Evolutionary conservation across 2,329 filamentous ascomycete species (phyloP).

Genomic region (Elsinoe batatas): DNA sequence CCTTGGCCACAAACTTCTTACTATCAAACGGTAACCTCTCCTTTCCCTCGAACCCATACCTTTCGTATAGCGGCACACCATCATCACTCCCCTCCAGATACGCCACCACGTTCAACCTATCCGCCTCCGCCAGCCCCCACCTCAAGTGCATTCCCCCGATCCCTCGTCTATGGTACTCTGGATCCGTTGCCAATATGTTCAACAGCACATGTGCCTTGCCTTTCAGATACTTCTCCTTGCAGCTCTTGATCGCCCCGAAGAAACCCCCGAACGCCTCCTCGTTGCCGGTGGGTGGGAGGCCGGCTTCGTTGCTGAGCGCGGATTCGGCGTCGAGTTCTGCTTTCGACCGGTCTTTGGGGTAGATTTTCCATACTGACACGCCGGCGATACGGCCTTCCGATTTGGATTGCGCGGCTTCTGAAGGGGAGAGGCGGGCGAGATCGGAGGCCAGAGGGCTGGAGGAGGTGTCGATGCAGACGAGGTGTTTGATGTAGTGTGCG

Average conservation of each 20-base stretch:
- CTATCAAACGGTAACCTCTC: conserved; percentile 25
- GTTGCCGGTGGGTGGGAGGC: conserved; percentile 17
- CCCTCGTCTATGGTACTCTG: conserved; percentile 33
- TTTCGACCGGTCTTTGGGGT: conserved; percentile 20
- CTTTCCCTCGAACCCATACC: conserved; percentile 23
- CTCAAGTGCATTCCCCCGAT: conserved; percentile 33
- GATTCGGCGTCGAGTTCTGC: conserved; percentile 21
- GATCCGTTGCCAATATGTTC: conserved; percentile 31
- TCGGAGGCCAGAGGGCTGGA: background rate
- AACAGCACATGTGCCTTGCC: conserved; percentile 17
- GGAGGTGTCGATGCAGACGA: conserved; percentile 11
- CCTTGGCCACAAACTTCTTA: conserved; percentile 21
- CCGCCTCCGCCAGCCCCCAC: conserved; percentile 33
- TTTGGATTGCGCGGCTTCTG: background rate
- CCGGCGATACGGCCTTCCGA: conserved; percentile 20
- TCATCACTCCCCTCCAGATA: conserved; percentile 35
- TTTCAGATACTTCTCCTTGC: conserved; percentile 21
- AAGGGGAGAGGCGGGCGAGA: background rate
- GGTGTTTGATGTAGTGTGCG: conserved; percentile 7
- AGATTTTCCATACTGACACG: conserved; percentile 25
- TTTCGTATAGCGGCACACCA: conserved; percentile 27
- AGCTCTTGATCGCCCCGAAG: conserved; percentile 13
- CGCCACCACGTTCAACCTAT: conserved; percentile 29
- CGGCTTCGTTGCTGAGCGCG: conserved; percentile 13
- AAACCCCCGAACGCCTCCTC: conserved; percentile 19